Conservation (phyloP, 1,284 basidiomycete species). For the Moniliella sp. region DNA sequence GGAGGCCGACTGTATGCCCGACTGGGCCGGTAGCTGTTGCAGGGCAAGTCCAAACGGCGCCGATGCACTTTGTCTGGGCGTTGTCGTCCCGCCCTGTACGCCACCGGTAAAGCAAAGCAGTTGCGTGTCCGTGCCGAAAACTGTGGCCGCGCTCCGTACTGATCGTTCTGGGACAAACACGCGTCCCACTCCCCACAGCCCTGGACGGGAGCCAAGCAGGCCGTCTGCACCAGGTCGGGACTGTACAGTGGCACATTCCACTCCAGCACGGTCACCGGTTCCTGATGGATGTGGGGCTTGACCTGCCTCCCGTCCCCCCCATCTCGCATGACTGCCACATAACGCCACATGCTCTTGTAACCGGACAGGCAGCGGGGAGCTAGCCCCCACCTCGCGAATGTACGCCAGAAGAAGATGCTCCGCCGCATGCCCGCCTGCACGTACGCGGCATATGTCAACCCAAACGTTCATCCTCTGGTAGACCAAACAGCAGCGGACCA, state of each 20-base stretch:
- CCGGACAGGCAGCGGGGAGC: slow-evolving; percentile 11
- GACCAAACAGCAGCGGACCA: slow-evolving; percentile 22
- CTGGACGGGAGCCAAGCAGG: slow-evolving; percentile 13
- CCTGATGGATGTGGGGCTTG: slow-evolving; percentile 8
- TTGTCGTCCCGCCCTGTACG: neutral
- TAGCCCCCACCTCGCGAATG: slow-evolving; percentile 17
- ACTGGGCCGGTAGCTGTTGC: too few relatives aligned
- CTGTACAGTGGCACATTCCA: slow-evolving; percentile 21
- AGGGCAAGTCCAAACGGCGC: too few relatives aligned
- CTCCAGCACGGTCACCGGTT: slow-evolving; percentile 24
- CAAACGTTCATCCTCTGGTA: slow-evolving; percentile 31
- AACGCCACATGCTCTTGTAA: slow-evolving; percentile 19
- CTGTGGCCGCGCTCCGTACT: slow-evolving; percentile 16
- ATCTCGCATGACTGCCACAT: slow-evolving; percentile 14
- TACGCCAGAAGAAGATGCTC: slow-evolving; percentile 28
- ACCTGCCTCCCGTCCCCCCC: slow-evolving; percentile 11
- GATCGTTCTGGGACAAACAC: slow-evolving; percentile 6
- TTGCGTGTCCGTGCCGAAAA: slow-evolving; percentile 24
- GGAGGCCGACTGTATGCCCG: too few relatives aligned
- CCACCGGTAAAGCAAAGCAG: slow-evolving; percentile 17
- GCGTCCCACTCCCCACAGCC: slow-evolving; percentile 15
- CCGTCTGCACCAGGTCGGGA: slow-evolving; percentile 19
- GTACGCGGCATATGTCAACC: slow-evolving; percentile 23
- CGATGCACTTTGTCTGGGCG: too few relatives aligned
- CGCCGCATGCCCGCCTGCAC: slow-evolving; percentile 21